phyloP scores from a whole-genome alignment of 352 stramenopile genomes.

The Globisporangium canariense region DNA sequence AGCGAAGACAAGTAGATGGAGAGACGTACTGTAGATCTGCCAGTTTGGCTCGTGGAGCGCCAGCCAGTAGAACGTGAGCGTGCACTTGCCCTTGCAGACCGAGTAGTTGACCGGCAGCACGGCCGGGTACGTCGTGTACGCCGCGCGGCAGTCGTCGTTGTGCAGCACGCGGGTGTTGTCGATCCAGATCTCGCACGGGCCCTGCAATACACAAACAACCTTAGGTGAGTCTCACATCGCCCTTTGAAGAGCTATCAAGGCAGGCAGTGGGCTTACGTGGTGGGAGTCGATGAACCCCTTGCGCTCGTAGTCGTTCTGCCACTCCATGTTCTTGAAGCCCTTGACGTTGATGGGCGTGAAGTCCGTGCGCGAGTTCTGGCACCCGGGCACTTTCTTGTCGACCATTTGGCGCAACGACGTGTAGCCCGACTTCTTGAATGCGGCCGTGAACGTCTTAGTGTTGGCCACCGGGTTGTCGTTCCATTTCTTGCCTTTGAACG shows the following conservation, averaged over 20 bases:
- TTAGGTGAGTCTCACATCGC: no score
- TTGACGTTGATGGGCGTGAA: slow-evolving; percentile 29
- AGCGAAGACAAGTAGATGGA: no score
- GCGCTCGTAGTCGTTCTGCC: slow-evolving; percentile 42
- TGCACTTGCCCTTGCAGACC: slow-evolving; percentile 42
- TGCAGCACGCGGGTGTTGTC: slow-evolving; percentile 20
- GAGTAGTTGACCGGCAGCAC: slow-evolving; percentile 50
- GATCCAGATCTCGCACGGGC: slow-evolving; percentile 51
- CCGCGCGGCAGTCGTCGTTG: slow-evolving; percentile 34
- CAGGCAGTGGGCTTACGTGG: slow-evolving; percentile 8
- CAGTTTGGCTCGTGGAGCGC: slow-evolving; percentile 46
- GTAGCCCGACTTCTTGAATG: slow-evolving; percentile 8
- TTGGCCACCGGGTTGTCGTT: slow-evolving; percentile 17
- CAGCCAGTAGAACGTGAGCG: slow-evolving; percentile 65
- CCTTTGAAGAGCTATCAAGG: no score
- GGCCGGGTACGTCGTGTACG: slow-evolving; percentile 40
- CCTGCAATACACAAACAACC: background rate
- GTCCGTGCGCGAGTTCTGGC: slow-evolving; percentile 28
- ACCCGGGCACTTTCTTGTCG: slow-evolving; percentile 27
- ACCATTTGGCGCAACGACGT: slow-evolving; percentile 29
- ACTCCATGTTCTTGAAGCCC: slow-evolving; percentile 32
- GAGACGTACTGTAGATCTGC: slow-evolving; percentile 39
- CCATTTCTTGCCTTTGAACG: slow-evolving; percentile 23
- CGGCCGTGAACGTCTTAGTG: slow-evolving; percentile 7
- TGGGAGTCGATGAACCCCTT: slow-evolving; percentile 45